phyloP scores from a whole-genome alignment of 768 basidiomycete species.

The Clathrus columnatus region DNA sequence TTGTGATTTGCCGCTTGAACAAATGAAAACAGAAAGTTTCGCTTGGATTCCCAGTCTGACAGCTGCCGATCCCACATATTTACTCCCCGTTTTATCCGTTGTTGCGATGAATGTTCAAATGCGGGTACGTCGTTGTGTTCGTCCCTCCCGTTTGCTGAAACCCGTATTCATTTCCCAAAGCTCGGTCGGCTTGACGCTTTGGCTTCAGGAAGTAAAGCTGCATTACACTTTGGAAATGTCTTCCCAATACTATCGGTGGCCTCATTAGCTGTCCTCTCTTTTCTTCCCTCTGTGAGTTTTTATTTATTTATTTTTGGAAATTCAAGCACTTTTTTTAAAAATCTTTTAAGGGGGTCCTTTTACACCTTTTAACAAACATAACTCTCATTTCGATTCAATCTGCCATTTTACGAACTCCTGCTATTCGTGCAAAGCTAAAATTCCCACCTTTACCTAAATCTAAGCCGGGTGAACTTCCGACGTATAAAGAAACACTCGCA shows the following conservation, averaged over 20 bases:
- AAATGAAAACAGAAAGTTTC: conserved; percentile 70
- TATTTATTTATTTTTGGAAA: neutral
- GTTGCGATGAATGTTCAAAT: conserved; percentile 63
- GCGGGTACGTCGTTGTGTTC: conserved; percentile 35
- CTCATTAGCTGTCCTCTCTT: conserved; percentile 43
- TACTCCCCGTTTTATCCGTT: conserved; percentile 55
- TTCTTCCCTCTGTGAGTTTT: conserved; percentile 57
- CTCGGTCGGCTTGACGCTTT: conserved; percentile 1
- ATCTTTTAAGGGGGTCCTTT: conserved; percentile 39
- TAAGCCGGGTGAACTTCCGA: neutral
- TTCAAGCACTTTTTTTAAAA: neutral
- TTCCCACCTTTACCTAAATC: conserved; percentile 25
- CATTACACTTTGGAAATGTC: conserved; percentile 60
- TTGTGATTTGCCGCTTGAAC: conserved; percentile 60
- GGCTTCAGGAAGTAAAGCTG: conserved; percentile 31
- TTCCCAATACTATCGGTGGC: conserved; percentile 50
- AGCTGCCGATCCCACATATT: conserved; percentile 60
- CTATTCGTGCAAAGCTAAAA: conserved; percentile 31
- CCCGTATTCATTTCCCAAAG: conserved; percentile 18
- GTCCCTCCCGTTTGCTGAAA: conserved; percentile 41
- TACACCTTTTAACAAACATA: conserved; percentile 51
- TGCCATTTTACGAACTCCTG: conserved; percentile 33
- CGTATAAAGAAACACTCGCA: neutral
- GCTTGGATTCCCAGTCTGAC: conserved; percentile 72
- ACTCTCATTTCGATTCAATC: conserved; percentile 44